Evolutionary conservation across 805 yeast genomes (phyloP), one percentile per base, ranked within the genome.

Genomic region (Candida suzukii): DNA sequence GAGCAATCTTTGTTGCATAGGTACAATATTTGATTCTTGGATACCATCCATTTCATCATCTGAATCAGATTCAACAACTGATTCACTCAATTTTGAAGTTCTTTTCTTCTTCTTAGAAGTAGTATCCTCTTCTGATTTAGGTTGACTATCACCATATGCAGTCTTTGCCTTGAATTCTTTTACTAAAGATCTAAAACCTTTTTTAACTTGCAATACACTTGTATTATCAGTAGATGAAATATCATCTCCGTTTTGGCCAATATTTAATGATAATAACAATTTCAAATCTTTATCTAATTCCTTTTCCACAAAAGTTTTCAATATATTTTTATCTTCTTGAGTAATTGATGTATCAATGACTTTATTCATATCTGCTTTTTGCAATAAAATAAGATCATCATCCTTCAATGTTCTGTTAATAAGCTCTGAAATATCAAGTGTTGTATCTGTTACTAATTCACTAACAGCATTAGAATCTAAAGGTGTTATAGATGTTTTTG

Each of bases 271-370:
- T 38, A 70, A 54, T 33, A 83, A 56, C 45, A 76, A 53, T 14
- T 71, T 64, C 16, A 78, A 66, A 48, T 79, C 83, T 26, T 66
- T 70, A 10, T 61, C 64, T 35, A 80, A 63, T 49, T 83, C 87
- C 21, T 61, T 57, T 35, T 74, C 74, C 20, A 84, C 73, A 50
- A 76, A 83, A n/a, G 70, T 74, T 33, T 74, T 77, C 39, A 91
- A 63, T 0, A 90, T 78, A 28, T 68, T 64, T 53, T 82, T 85
- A 57, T 90, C 96, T 45, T 88, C 96, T 48, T 85, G 87, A 35
- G 82, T 88, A 4, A 93, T 80, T 56, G 78, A 83, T 42, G 71
- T 73, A 40, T 74, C 73, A 1, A 93, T 74, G 0, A 95, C 91
- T 27, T 79, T 76, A 38, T 78, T 77, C 57, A 90, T 71, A 0